Evolutionary conservation across 108 stramenopile genomes (phyloP).

Genomic region (Asterionellopsis glacialis): DNA sequence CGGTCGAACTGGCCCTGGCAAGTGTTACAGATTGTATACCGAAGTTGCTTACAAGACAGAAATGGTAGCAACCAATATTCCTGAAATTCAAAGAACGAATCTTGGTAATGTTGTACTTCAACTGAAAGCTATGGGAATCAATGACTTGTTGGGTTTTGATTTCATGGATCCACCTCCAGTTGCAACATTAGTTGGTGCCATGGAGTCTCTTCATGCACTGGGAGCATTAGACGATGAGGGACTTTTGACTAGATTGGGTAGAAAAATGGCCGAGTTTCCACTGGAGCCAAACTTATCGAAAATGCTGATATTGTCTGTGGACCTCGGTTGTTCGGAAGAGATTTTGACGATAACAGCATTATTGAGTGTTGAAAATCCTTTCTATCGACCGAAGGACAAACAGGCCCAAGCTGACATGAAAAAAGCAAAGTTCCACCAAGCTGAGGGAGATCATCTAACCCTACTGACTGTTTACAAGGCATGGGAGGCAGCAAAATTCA

Average conservation of each 20-base stretch:
- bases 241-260: conserved; percentile 85
- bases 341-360: conserved; percentile 96
- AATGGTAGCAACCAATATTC: conserved; percentile 91
- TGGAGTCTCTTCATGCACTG: conserved; percentile 91
- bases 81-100: conserved; percentile 97
- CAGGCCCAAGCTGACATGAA: conserved; percentile 98
- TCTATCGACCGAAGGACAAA: conserved; percentile 97
- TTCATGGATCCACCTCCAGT: conserved; percentile 99
- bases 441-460: conserved; percentile 98
- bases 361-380: conserved; percentile 96
- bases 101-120: conserved; percentile 94
- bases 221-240: conserved; percentile 99
- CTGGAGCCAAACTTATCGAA: conserved; percentile 95
- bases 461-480: conserved; percentile 95
- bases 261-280: conserved; percentile 99
- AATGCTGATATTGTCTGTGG: conserved; percentile 92
- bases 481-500: conserved; percentile 92
- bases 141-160: conserved; percentile 96
- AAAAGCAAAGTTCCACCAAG: conserved; percentile 98
- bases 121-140: conserved; percentile 96
- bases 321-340: conserved; percentile 97
- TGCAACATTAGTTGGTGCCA: conserved; percentile 93
- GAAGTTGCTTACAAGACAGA: conserved; percentile 92
- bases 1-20: conserved; percentile 97
- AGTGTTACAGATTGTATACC: conserved; percentile 97